Base-by-base conservation (phyloP, 2,329 filamentous ascomycete species). In the Fusarium guadeloupense region DNA sequence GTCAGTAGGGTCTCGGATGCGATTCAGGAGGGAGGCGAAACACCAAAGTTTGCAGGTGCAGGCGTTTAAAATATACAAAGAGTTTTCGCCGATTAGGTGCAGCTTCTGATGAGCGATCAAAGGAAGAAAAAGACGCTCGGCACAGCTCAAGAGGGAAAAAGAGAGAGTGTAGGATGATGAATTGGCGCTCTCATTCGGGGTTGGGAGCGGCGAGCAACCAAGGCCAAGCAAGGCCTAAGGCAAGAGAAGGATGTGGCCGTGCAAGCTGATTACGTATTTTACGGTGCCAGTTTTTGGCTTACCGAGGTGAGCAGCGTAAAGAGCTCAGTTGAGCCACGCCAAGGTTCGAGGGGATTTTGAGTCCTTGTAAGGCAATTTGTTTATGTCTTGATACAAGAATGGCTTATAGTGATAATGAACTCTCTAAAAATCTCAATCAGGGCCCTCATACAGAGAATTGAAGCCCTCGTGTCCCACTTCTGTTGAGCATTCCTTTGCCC, bases 191-290 rank as follows among this genome's bases (percentile, higher is more conserved):
- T 62, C 61, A 51, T 55, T 56, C 39, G 46, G 51, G 55, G 34
- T 47, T 57, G 46, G 60, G 60, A 62, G 59, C 53, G 56, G 59
- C 55, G 46, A 53, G 52, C 57, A 45, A 48, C 49, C 60, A 64
- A 57, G 59, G 59, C 50, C 57, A 45, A 48, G 44, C 60, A 64
- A 57, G 59, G 59, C 50, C 59, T 39, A 60, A 58, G 45, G 48
- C 50, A 33, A 37, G 38, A 20, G 37, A 21, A 19, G 23, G 45
- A 39, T 62, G 61, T 64, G 61, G 61, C 61, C 57, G 56, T 61
- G 61, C 61, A 53, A 31, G 51, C 45, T 64, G 56, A 65, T 64
- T 64, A 64, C 61, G 61, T 64, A 64, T 65, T 47, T 42, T 21
- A 40, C 20, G 17, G 48, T 44, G 30, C 39, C 60, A 57, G 48